phyloP scores from a whole-genome alignment of 2,329 filamentous ascomycete species.

The Paracoccidioides lutzii region DNA sequence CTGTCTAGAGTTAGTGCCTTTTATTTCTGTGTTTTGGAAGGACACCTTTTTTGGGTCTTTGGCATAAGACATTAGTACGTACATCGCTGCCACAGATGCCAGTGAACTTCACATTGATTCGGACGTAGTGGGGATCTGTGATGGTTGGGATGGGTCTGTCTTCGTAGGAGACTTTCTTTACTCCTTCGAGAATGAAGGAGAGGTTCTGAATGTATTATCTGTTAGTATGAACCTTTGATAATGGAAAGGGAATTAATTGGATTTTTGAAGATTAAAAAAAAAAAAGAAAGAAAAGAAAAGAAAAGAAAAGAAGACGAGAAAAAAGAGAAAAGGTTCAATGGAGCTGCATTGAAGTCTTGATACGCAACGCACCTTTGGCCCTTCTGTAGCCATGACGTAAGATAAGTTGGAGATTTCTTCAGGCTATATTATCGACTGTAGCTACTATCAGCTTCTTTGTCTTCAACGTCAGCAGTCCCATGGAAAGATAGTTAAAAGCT shows the following conservation, averaged over 20 bases:
- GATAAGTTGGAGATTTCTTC: not conserved
- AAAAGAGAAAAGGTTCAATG: not conserved
- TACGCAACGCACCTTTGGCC: not conserved
- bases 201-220: constrained; percentile 46
- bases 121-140: constrained; percentile 56
- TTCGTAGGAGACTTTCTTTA: constrained; percentile 58
- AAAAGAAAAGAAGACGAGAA: not conserved
- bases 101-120: constrained; percentile 71
- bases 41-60: not conserved
- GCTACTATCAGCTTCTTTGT: too few relatives aligned
- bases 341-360: not conserved
- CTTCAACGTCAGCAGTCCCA: too few relatives aligned
- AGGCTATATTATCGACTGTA: not conserved
- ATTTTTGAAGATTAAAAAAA: not conserved
- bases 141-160: constrained; percentile 62
- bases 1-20: constrained; percentile 11
- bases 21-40: not conserved
- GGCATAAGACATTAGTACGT: constrained; percentile 15
- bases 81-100: constrained; percentile 83
- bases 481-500: not conserved
- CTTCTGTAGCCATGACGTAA: not conserved
- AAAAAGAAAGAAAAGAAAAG: not conserved
- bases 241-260: too few relatives aligned
- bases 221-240: not conserved
- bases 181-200: constrained; percentile 71